Evolutionary conservation across 305 asterid genomes (phyloP).

Genomic region (Fraxinus baroniana): DNA sequence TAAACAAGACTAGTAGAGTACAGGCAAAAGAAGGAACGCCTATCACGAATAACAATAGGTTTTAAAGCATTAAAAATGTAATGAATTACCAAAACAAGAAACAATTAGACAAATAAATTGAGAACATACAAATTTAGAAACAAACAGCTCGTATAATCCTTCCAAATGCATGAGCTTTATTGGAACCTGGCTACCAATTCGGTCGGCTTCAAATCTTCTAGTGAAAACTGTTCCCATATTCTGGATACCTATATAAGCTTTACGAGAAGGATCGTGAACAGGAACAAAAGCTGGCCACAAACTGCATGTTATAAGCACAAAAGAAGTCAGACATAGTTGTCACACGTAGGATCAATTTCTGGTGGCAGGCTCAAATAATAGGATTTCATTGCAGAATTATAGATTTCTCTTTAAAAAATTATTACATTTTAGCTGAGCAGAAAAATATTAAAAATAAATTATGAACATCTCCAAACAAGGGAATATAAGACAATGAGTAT

Average conservation of each 20-base stretch:
- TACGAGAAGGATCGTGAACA: slow-evolving; percentile 92
- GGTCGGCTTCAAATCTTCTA: slow-evolving; percentile 93
- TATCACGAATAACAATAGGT: neutral
- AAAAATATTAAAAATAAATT: neutral
- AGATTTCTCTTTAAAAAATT: neutral
- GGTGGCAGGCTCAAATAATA: neutral
- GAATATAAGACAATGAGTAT: neutral
- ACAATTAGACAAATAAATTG: neutral
- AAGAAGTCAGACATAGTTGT: slow-evolving; percentile 14
- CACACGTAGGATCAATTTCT: neutral
- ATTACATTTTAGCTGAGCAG: neutral
- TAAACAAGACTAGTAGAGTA: neutral
- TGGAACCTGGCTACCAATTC: slow-evolving; percentile 89
- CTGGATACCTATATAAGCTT: slow-evolving; percentile 92
- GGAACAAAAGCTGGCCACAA: slow-evolving; percentile 99
- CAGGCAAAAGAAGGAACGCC: neutral
- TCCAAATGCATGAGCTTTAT: slow-evolving; percentile 95
- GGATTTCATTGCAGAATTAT: neutral
- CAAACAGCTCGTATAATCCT: slow-evolving; percentile 95
- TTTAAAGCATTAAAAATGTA: neutral
- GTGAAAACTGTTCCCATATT: slow-evolving; percentile 94
- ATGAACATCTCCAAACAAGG: neutral
- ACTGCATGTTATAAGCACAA: slow-evolving; percentile 52
- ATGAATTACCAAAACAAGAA: neutral
- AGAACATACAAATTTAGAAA: slow-evolving; percentile 46